Base-by-base conservation (phyloP, 2,329 filamentous ascomycete species). In the Sporothrix mexicana region DNA sequence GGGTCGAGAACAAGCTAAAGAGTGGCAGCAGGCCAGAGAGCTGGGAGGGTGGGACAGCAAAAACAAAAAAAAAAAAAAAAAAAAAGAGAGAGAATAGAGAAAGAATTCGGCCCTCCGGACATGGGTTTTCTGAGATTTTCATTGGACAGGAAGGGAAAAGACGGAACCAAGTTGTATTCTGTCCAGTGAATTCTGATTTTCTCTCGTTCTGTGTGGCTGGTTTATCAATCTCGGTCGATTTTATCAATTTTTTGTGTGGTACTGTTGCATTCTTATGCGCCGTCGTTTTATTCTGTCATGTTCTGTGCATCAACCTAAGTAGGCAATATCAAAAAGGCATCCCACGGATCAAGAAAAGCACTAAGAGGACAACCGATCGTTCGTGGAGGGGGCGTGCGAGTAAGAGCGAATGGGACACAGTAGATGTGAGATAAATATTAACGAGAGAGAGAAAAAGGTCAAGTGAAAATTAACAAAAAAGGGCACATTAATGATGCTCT, bases 91-190 rank as follows among this genome's bases (percentile, higher is more conserved):
- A 25, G 55, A 62, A 55, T 6, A 45, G 41, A 61, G 23, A 51
- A 36, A 69, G 36, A 15, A 20, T 51, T 47, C 53, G n/a, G 59
- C 30, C 10, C 71, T 12, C 53, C 49, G 23, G 43, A 67, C 64
- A 49, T 62, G 15, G 49, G 66, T 73, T 75, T 77, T 77, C 72
- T 67, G 23, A 76, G 74, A 76, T 76, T 78, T 75, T 76, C 71
- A 83, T 83, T 83, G 81, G 82, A 69, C 45, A 20, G 53, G 36
- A 59, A 49, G 73, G 70, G 73, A 78, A 81, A 55, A 71, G 47
- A 49, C 62, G 61, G 70, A 53, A 61, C 70, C 64, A 41, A 51
- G 41, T 61, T 51, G 25, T 8, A 30, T 55, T 62, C 71, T 67
- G 9, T 25, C 36, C 45, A 17, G 20, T 51, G 17, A 12, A 43